phyloP scores from a whole-genome alignment of 495 filamentous ascomycete genomes.

The Hypoxylon fragiforme region DNA sequence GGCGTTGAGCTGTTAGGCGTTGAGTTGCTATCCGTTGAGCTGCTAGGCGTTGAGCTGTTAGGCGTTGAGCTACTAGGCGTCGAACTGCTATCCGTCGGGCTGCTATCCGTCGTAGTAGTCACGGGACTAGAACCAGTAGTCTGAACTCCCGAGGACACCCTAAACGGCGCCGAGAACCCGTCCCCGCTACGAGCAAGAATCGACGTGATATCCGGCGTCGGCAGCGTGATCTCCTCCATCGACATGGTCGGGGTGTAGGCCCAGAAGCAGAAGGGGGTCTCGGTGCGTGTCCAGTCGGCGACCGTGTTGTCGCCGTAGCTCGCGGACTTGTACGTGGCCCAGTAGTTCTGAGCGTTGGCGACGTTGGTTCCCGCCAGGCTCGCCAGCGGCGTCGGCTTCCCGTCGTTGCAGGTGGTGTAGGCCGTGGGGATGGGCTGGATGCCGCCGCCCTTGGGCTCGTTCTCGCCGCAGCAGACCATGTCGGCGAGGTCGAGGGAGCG shows the following conservation, averaged over 20 bases:
- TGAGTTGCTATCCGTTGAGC: background rate
- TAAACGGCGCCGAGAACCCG: too few species aligned
- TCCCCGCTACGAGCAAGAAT: constrained; percentile 6
- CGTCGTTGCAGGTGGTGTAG: constrained; percentile 7
- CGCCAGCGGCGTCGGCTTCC: constrained; percentile 20
- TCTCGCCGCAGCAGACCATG: constrained; percentile 23
- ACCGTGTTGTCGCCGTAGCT: constrained; percentile 11
- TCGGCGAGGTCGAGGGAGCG: constrained; percentile 12
- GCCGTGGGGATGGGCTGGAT: background rate
- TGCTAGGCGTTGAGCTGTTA: constrained; percentile 4
- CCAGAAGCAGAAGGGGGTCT: constrained; percentile 20
- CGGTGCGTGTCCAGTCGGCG: constrained; percentile 13
- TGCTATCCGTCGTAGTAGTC: background rate
- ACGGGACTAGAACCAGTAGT: background rate
- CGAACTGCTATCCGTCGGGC: background rate
- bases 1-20: background rate
- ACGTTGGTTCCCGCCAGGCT: constrained; percentile 21
- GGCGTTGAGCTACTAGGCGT: background rate
- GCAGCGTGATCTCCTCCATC: constrained; percentile 15
- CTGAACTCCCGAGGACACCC: too few species aligned
- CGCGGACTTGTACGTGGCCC: constrained; percentile 20
- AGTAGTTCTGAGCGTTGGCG: constrained; percentile 15
- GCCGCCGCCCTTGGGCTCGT: constrained; percentile 7
- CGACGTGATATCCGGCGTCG: constrained; percentile 10
- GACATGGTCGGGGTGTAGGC: constrained; percentile 6